Evolutionary conservation across 495 filamentous ascomycete genomes (phyloP).

Genomic region (Daldinia vernicosa): DNA sequence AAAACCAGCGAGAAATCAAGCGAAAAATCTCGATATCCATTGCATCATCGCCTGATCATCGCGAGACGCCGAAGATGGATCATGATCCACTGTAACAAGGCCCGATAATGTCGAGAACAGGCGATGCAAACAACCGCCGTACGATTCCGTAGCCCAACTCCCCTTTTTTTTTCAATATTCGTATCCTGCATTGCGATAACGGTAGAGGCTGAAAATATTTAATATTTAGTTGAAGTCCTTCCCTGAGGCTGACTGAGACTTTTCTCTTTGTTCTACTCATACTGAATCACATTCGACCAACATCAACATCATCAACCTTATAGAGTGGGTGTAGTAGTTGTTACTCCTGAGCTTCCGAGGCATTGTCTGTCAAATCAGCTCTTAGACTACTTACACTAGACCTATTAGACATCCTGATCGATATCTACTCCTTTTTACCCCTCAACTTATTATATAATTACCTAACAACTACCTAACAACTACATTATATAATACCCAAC

Average conservation of each 20-base stretch:
- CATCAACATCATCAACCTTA: not conserved
- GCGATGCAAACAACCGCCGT: slow-evolving; percentile 31
- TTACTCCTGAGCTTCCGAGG: slow-evolving; percentile 1
- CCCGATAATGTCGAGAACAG: slow-evolving; percentile 40
- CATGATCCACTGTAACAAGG: slow-evolving; percentile 42
- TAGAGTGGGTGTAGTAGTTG: not conserved
- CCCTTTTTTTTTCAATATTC: slow-evolving; percentile 11
- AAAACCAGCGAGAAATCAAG: not conserved
- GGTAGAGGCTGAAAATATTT: slow-evolving; percentile 21
- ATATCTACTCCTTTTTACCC: slow-evolving; percentile 4
- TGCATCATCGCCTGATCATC: slow-evolving; percentile 45
- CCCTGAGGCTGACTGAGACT: not conserved
- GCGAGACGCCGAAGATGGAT: slow-evolving; percentile 40
- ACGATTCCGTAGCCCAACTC: slow-evolving; percentile 29
- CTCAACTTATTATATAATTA: not conserved
- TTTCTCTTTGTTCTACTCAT: slow-evolving; percentile 17
- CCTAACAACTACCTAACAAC: too few species aligned
- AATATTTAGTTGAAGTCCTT: slow-evolving; percentile 15
- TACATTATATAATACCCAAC: not conserved
- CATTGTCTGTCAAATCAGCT: not conserved
- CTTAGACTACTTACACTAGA: not conserved
- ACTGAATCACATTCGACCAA: slow-evolving; percentile 5
- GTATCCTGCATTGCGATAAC: slow-evolving; percentile 28
- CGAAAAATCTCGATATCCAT: slow-evolving; percentile 26
- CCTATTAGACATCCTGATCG: not conserved